Base-by-base conservation (phyloP, 1,284 basidiomycete species). In the Neonothopanus nambi region DNA sequence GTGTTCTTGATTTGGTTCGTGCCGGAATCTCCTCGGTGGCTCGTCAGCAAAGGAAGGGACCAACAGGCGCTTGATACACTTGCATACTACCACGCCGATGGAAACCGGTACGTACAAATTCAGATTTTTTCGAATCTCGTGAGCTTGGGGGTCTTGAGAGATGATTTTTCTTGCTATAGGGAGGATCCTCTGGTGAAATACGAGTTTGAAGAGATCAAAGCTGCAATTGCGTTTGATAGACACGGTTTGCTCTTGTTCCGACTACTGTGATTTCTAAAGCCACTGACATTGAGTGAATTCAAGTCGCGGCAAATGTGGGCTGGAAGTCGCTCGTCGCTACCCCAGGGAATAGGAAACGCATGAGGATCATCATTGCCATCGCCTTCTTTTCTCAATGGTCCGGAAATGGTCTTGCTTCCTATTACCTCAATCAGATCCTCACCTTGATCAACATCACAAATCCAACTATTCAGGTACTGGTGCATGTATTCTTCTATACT, bases 351-450 rank as follows among this genome's bases (percentile, higher is more conserved):
- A 73, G 81, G 52, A 82, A 75, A 66, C 85, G 88, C 43, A 74
- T 88, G 69, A 70, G 76, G 38, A 85, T 89, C 64, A 85, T 89
- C 67, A 64, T 86, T 56, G 84, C 84, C 36, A 71, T 87, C 48
- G 83, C 84, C 38, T 85, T 84, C 75, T 87, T 87, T 74, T 85
- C 85, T 6, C 82, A 85, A 60, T 89, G 85, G 87, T 87, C 82
- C 5, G 86, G 84, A 23, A 88, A 88, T 58, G 88, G 87, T 60
- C 77, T 90, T 50, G 82, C 86, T 43, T 89, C 86, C 7, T 89
- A 87, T 74, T 90, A 90, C 73, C 78, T 91, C 57, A 84, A 76
- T 70, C 77, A 81, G 62, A 84, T 91, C 52, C 82, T 92, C 59
- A 74, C 81, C 59, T 77, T 79, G 57, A 85, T 92, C 56, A 89